Base-by-base conservation (phyloP, 495 filamentous ascomycete genomes). In the Talaromyces proteolyticus region DNA sequence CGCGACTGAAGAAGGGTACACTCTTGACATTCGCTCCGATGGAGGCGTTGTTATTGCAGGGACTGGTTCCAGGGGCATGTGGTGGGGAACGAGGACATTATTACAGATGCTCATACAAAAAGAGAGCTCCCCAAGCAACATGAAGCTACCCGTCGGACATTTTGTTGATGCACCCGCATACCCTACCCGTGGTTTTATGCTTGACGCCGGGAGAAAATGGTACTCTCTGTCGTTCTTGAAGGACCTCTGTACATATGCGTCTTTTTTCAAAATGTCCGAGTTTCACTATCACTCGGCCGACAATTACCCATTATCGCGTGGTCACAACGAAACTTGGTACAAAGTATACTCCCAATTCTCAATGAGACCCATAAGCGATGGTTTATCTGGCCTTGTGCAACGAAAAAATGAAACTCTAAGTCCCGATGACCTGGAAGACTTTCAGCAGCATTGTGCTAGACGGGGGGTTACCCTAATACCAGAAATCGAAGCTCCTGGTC, bases 241-340 rank as follows among this genome's bases (percentile, higher is more conserved):
- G 24, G 77, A 80, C 6, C 64, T 81, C 14, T 81, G 77, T 60
- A 76, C 72, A 14, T 81, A 78, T 50, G 74, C 75, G 3, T 73
- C 63, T 1, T 79, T 77, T 57, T 81, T 79, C 62, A 79, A 79
- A 52, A 66, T 80, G 56, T 75, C 67, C 44, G 77, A 80, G 48
- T 81, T 81, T 40, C 77, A 80, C 45, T 80, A 78, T 53, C 77
- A 81, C 54, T 67, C 70, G 14, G 78, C 67, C 57, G 77, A 81
- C 62, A 80, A 81, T 54, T 78, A 77, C 49, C 77, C 77, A 0
- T 55, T 80, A 18, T 78, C 67, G 39, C 74, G 77, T 18, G 77
- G 77, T 4, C 70, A 61, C 18, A 76, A 81, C 49, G 63, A 67
- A 14, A 68, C 71, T 0, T 79, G 75, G 74, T 43, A 72, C 6